Evolutionary conservation across 768 basidiomycete genomes (phyloP), one percentile per base, ranked within the genome.

Genomic region (Pisolithus tinctorius): DNA sequence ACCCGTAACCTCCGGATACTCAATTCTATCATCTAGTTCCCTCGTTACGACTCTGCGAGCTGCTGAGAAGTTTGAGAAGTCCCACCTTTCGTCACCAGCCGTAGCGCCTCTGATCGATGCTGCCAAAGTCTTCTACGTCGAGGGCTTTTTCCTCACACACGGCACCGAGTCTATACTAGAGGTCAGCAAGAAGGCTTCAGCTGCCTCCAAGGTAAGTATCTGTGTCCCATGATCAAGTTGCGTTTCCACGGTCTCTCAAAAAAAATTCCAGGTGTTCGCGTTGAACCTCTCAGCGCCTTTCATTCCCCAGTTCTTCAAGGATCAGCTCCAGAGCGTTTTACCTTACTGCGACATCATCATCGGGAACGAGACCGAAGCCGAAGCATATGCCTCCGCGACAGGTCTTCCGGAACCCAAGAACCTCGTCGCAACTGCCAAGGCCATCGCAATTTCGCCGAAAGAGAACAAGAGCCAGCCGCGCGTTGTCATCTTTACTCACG

Each of bases 231-330:
- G 23, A n/a, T 52, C 14, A n/a, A 48, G 25, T 23, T 17, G 46
- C 53, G 42, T 54, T 8, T 2, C 29, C 14, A 26, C 9, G 6
- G 4, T n/a, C 26, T 38, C 42, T 49, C 20, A 20, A 20, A 20
- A 20, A 7, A 31, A 40, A n/a, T 4, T 54, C 17, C 17, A 93
- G 92, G 84, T 84, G 54, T 94, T 97, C 68, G 81, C 80, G 10
- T 69, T 97, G 60, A 99, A 99, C 76, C 79, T 99, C 60, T 95
- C 93, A 8, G 96, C 96, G 3, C 96, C 96, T 16, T 99, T 98
- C 78, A 94, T 99, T 69, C 74, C 89, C 49, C 86, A 93, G 70
- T 95, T 96, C 79, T 97, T 97, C 76, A 78, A 78, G 52, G 70
- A 74, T 3, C 88, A 94, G 65, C 74, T 99, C 16, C 77, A 91